phyloP scores from a whole-genome alignment of 108 stramenopile species.

The Pseudonitzschia pungens region DNA sequence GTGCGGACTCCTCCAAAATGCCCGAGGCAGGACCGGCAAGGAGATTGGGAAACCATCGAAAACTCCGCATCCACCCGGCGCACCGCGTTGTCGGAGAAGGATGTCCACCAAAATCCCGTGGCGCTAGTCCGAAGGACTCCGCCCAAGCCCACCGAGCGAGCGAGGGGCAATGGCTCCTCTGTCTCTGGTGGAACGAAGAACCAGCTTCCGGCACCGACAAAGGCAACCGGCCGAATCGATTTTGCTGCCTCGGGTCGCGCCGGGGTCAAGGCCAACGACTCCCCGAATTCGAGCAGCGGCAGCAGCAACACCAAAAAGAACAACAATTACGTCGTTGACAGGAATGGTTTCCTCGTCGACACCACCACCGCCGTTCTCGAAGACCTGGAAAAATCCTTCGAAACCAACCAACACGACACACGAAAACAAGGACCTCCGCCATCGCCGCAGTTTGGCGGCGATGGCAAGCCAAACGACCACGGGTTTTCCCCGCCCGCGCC shows the following conservation, averaged over 20 bases:
- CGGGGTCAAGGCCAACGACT: too few relatives aligned
- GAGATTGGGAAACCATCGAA: neutral
- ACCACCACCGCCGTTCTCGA: neutral
- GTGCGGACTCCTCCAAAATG: too few relatives aligned
- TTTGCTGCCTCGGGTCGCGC: too few relatives aligned
- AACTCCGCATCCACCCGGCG: neutral
- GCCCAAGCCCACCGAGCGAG: neutral
- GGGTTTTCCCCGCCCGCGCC: neutral
- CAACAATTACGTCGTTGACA: conserved; percentile 2
- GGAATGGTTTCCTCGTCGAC: conserved; percentile 14
- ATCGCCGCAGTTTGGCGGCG: neutral
- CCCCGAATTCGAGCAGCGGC: neutral
- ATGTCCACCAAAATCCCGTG: too few relatives aligned
- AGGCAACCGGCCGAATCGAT: too few relatives aligned
- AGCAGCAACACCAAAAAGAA: neutral
- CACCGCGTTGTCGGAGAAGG: neutral
- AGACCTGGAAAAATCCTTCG: conserved; percentile 5
- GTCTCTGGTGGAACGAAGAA: too few relatives aligned
- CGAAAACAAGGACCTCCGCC: neutral
- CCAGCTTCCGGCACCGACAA: too few relatives aligned
- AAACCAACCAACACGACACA: neutral
- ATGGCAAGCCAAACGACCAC: neutral
- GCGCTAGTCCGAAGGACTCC: neutral
- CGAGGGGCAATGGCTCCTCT: neutral
- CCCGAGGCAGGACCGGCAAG: neutral